Evolutionary conservation across 2,329 filamentous ascomycete genomes (phyloP), one percentile per base, ranked within the genome.

Genomic region (Aureobasidium vineae): DNA sequence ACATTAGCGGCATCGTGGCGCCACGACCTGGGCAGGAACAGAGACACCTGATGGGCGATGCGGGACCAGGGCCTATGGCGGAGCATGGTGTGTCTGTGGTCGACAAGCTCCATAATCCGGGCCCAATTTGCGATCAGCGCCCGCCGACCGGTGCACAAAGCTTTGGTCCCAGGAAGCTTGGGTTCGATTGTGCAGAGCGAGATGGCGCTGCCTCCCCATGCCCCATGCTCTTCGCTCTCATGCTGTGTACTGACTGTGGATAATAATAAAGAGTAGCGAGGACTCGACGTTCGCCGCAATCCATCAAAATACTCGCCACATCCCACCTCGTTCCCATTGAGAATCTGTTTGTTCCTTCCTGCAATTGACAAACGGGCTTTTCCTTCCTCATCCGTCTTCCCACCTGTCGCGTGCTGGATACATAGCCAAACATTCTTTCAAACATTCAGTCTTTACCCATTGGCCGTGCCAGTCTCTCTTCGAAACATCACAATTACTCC

Each of bases 391-490:
- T 60, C 40, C 41, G 38, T 63, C 40, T 36, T 21, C 16, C 23
- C 49, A n/a, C 23, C 49, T 52, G 57, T 59, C 56, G 57, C 57
- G 43, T 61, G 57, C 57, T 61, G 57, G 57, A 49, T 49, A 61
- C 43, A 47, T 63, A 61, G 41, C 43, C 57, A 50, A 63, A 63
- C 59, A 50, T 47, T 63, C 59, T 63, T 63, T 63, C 21, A 31
- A 59, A 47, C 59, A 40, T 52, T n/a, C 59, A 40, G 15, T 63
- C 59, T 41, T 41, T 63, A 63, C 59, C 43, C 56, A 47, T 61
- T 49, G 57, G 41, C 57, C 57, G 57, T 49, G 43, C 57, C 57
- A 38, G 28, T 49, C 23, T 38, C 43, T 33, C 28, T 49, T 49
- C 57, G 41, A 63, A 63, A 63, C 45, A 40, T 16, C 41, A 50